Evolutionary conservation across 805 yeast genomes (phyloP).

Genomic region (Suhomyces canberraensis): DNA sequence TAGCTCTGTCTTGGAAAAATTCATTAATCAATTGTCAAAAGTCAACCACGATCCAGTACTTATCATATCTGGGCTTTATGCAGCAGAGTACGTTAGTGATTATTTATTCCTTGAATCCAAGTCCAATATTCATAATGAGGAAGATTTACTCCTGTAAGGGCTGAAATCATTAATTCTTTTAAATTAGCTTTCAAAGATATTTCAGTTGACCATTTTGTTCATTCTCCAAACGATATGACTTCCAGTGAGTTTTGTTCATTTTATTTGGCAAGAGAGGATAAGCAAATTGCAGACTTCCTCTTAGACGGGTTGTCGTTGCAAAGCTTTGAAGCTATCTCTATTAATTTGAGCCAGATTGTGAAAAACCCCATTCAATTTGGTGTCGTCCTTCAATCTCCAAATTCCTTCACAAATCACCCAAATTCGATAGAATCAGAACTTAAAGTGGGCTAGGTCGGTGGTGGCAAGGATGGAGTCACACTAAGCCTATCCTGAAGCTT

Average conservation of each 20-base stretch:
- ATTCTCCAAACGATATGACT: not conserved
- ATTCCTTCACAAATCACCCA: conserved; percentile 26
- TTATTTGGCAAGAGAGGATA: conserved; percentile 10
- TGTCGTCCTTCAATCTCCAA: conserved; percentile 23
- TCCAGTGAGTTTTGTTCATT: not conserved
- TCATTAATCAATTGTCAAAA: conserved; percentile 9
- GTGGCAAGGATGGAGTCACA: conserved; percentile 8
- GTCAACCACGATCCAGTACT: conserved; percentile 4
- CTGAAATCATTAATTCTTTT: not conserved
- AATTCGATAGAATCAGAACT: conserved; percentile 54
- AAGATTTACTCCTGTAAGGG: conserved; percentile 3
- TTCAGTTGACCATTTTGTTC: not conserved
- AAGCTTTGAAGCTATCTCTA: conserved; percentile 17
- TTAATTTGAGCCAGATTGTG: conserved; percentile 29
- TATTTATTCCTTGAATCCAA: conserved; percentile 14
- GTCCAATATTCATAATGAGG: not conserved
- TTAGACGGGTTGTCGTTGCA: conserved; percentile 14
- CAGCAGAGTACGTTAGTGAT: conserved; percentile 21
- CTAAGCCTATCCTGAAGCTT: conserved; percentile 16
- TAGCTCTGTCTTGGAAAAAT: conserved; percentile 13
- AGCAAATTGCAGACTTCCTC: conserved; percentile 3
- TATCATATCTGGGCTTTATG: conserved; percentile 6
- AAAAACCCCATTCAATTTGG: conserved; percentile 29
- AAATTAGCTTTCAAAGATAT: not conserved
- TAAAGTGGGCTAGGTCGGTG: no score